Evolutionary conservation across 1,139 yeast species (phyloP).

Genomic region (Tardiomyces digboiensis): DNA sequence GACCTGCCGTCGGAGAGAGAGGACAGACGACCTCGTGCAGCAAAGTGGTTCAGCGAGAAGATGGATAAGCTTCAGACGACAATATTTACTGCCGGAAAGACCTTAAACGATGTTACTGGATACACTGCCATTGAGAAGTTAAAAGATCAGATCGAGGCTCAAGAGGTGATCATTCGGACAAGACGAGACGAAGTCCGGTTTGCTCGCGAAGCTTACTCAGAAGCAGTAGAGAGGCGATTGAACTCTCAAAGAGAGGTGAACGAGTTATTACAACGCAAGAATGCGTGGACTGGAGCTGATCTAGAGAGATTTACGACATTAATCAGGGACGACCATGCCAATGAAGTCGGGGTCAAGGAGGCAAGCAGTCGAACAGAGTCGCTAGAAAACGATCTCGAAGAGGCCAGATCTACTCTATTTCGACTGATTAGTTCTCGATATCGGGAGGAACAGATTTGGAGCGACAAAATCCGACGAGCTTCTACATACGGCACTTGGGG

Average conservation of each 20-base stretch:
- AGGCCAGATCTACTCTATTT: constrained; percentile 57
- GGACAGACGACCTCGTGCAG: constrained; percentile 36
- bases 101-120: constrained; percentile 88
- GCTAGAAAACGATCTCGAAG: constrained; percentile 61
- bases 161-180: constrained; percentile 38
- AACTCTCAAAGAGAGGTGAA: constrained; percentile 79
- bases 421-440: constrained; percentile 78
- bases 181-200: constrained; percentile 41
- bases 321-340: constrained; percentile 71
- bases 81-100: constrained; percentile 57
- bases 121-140: constrained; percentile 72
- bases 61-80: constrained; percentile 59
- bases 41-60: constrained; percentile 44
- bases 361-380: constrained; percentile 29
- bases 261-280: constrained; percentile 78
- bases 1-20: constrained; percentile 36
- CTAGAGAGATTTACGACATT: constrained; percentile 76
- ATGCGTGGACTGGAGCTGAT: constrained; percentile 69
- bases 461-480: constrained; percentile 87
- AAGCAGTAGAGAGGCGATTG: constrained; percentile 58
- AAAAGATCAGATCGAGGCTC: constrained; percentile 41
- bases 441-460: constrained; percentile 98
- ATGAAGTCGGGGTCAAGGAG: constrained; percentile 47
- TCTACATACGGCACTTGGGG: constrained; percentile 97
- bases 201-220: constrained; percentile 46